phyloP scores from a whole-genome alignment of 345 rosid genomes.

The Laguncularia racemosa region DNA sequence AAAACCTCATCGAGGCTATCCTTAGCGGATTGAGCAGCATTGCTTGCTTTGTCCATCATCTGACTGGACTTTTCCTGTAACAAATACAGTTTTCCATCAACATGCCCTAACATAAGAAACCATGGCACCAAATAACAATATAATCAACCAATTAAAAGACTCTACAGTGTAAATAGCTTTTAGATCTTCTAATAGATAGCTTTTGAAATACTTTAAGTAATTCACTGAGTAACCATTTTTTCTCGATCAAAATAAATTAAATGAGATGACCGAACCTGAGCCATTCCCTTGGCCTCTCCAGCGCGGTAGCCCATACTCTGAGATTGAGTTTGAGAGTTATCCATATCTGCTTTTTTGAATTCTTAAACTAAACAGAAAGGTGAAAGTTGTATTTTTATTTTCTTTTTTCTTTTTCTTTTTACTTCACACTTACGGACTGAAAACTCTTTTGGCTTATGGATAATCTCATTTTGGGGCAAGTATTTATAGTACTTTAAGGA shows the following conservation, averaged over 20 bases:
- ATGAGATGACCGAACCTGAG: slow-evolving; percentile 8
- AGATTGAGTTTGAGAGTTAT: slow-evolving; percentile 30
- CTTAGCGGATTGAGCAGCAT: slow-evolving; percentile 58
- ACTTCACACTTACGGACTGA: neutral
- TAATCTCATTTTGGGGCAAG: neutral
- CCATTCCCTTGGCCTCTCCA: slow-evolving; percentile 18
- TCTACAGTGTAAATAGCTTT: no score
- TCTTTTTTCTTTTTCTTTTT: neutral
- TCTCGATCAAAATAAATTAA: no score
- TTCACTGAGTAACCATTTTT: no score
- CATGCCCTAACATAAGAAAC: no score
- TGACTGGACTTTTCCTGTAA: slow-evolving; percentile 50
- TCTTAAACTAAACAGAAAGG: neutral
- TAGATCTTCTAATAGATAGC: no score
- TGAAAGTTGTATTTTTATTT: no score
- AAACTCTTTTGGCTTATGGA: neutral
- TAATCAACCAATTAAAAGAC: no score
- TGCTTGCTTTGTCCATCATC: slow-evolving; percentile 44
- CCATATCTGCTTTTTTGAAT: slow-evolving; percentile 12
- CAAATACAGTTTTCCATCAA: neutral
- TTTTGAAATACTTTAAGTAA: no score
- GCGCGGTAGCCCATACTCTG: slow-evolving; percentile 14
- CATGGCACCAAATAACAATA: no score
- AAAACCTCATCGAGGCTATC: slow-evolving; percentile 50
- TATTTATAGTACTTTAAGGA: neutral